Evolutionary conservation across 306 rosid species (phyloP).

Genomic region (Astragalus membranaceus): DNA sequence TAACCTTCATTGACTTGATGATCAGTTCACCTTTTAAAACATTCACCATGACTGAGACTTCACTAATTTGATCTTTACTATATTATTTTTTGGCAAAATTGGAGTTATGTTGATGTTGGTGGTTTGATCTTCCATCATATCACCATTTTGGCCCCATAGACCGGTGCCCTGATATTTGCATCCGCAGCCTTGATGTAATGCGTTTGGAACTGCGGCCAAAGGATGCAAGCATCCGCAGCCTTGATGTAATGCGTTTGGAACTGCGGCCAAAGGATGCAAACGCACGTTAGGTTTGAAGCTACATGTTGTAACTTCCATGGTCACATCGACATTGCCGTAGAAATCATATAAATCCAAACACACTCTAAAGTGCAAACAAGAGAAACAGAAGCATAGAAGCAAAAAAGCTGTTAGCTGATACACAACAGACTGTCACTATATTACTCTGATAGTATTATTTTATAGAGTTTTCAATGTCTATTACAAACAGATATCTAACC

Average conservation of each 20-base stretch:
- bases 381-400: background rate
- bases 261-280: too few species aligned
- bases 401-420: background rate
- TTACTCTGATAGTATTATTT: slow-evolving; percentile 14
- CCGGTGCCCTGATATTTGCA: background rate
- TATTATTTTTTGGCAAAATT: background rate
- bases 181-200: background rate
- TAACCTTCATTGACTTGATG: too few species aligned
- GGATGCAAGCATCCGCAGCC: background rate
- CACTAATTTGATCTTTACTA: background rate
- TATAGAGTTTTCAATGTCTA: slow-evolving; percentile 44
- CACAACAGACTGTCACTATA: background rate
- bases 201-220: too few species aligned
- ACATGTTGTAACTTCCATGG: too few species aligned
- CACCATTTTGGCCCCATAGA: background rate
- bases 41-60: background rate
- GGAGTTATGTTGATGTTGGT: background rate
- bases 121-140: background rate
- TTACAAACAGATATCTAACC: slow-evolving; percentile 53
- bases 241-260: too few species aligned
- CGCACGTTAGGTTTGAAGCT: too few species aligned
- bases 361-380: background rate
- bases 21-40: too few species aligned
- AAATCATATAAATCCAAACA: background rate
- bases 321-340: too few species aligned